Base-by-base conservation (phyloP, 495 filamentous ascomycete species). In the Jackrogersella multiformis region DNA sequence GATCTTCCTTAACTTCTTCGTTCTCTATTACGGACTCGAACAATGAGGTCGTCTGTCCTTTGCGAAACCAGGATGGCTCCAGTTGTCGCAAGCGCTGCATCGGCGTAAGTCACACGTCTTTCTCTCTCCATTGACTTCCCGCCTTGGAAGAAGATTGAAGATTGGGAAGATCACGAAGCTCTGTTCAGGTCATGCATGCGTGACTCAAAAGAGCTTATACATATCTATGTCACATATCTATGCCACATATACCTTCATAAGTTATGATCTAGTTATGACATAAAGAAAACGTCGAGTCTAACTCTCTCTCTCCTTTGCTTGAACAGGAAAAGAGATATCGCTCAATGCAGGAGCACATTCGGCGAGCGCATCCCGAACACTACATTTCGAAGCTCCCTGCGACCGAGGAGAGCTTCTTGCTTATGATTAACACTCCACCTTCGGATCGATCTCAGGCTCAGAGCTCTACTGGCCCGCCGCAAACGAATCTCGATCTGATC, bases 301-400 rank as follows among this genome's bases (percentile, higher is more conserved):
- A 70, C 23, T n/a, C 16, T 15, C n/a, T 24, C 28, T 38, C 26
- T 42, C 23, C 12, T 55, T 70, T 42, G 24, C 12, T 55, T 70
- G 52, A 69, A 74, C 79, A 97, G 93, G 93, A 97, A 81, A 97
- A 97, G 79, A 89, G 93, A 72, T 99, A 93, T 84, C 94, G 95
- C 74, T 97, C 94, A 52, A 99, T 99, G 91, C 96, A 97, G 82
- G 95, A 99, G 85, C 95, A 99, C 74, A 98, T 99, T 70, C 92
- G 95, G 70, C 88, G 95, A 77, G 95, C 95, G 74, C 95, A 99
- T 79, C 96, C 95, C 55, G 94, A 96, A 73, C 89, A 97, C 79
- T 99, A 97, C 79, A 97, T 99, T 69, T 88, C 95, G 63, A 99
- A 98, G 88, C 92, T 99, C 72, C 95, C 95, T 75, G 95, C 95